Percentiles rank a stretch among this genome's conserved stretches.
phyloP scores from a whole-genome alignment of 768 basidiomycete species.

The Lentinula lateritia region DNA sequence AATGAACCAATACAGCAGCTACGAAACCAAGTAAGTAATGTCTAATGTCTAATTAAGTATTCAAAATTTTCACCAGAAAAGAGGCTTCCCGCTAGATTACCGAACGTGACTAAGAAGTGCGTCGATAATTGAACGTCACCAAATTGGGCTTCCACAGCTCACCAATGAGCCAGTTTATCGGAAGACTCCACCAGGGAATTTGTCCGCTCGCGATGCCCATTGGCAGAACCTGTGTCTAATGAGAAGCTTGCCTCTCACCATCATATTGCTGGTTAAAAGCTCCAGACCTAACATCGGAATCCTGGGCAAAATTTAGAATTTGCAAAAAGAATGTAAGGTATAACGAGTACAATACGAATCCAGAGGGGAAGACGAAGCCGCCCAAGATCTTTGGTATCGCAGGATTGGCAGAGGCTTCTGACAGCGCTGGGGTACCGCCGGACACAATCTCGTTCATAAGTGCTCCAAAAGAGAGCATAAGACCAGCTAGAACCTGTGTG shows the following conservation, averaged over 20 bases:
- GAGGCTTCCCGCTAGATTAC: conserved; percentile 63
- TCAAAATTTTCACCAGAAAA: conserved; percentile 60
- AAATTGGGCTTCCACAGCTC: conserved; percentile 5
- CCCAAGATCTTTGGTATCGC: conserved; percentile 63
- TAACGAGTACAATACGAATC: conserved; percentile 60
- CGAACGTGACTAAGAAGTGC: conserved; percentile 44
- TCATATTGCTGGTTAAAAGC: conserved; percentile 71
- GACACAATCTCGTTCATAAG: conserved; percentile 56
- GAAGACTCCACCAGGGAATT: conserved; percentile 67
- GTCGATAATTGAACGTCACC: background rate
- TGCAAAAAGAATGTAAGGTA: background rate
- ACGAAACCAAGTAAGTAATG: conserved; percentile 32
- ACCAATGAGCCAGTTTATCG: conserved; percentile 68
- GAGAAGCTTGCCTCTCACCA: conserved; percentile 34
- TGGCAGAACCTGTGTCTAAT: conserved; percentile 47
- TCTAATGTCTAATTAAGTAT: conserved; percentile 26
- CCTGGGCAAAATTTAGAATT: conserved; percentile 29
- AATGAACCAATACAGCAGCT: background rate
- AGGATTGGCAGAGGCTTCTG: conserved; percentile 40
- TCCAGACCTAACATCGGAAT: conserved; percentile 68
- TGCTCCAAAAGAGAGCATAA: conserved; percentile 73
- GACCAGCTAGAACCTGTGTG: conserved; percentile 56
- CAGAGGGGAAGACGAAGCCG: conserved; percentile 70
- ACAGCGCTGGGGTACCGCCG: conserved; percentile 50
- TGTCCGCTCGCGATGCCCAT: conserved; percentile 61